phyloP scores from a whole-genome alignment of 192 early-diverging fungal genomes.

The Obelidium mucronatum region DNA sequence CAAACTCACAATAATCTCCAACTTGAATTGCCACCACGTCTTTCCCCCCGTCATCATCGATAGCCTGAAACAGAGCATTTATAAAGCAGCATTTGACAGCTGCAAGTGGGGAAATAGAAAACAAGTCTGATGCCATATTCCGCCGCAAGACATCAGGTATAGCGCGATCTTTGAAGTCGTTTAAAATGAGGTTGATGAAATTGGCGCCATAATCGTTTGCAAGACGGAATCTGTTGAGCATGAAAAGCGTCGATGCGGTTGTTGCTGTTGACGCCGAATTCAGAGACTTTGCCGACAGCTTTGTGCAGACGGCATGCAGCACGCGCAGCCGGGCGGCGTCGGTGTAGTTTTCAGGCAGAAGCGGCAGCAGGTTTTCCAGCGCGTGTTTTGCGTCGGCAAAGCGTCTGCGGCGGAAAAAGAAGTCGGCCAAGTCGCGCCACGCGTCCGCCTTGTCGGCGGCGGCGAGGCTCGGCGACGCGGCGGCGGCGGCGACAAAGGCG shows the following conservation, averaged over 20 bases:
- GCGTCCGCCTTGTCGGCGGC: no score
- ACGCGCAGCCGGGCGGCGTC: no score
- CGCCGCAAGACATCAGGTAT: neutral
- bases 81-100: constrained; percentile 18
- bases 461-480: no score
- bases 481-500: no score
- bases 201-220: constrained; percentile 5
- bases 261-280: no score
- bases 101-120: neutral
- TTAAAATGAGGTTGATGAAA: constrained; percentile 5
- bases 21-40: no score
- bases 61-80: constrained; percentile 16
- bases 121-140: neutral
- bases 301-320: neutral
- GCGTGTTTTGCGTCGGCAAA: no score
- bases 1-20: no score
- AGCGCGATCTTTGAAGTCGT: neutral
- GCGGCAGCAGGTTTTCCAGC: no score
- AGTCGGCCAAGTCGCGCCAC: no score
- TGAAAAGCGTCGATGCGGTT: neutral
- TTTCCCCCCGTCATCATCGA: neutral
- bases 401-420: no score
- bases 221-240: neutral
- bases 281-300: neutral
- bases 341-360: no score